Evolutionary conservation across 2,329 filamentous ascomycete species (phyloP).

Genomic region (Amauroascus verrucosus): DNA sequence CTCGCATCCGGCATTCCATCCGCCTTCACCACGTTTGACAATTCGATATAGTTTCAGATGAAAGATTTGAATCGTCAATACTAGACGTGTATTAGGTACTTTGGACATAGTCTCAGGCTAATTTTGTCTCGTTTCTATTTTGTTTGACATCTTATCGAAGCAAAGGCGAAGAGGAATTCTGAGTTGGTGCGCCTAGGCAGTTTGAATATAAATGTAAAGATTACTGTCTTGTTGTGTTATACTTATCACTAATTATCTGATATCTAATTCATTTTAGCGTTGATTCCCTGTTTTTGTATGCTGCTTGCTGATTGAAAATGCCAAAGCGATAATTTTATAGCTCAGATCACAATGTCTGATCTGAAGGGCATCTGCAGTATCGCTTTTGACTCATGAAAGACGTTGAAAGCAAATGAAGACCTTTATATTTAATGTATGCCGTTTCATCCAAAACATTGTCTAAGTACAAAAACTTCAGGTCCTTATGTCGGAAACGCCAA

Average conservation of each 20-base stretch:
- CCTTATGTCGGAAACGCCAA: too few relatives aligned
- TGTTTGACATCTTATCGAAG: neutral
- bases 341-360: too few relatives aligned
- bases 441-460: too few relatives aligned
- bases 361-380: too few relatives aligned
- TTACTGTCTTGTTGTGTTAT: neutral
- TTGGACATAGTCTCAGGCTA: neutral
- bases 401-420: too few relatives aligned
- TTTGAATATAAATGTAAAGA: neutral
- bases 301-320: neutral
- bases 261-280: neutral
- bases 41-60: neutral
- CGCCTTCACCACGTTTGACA: neutral
- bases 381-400: too few relatives aligned
- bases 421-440: too few relatives aligned
- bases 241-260: neutral
- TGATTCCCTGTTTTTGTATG: neutral
- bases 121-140: slow-evolving; percentile 3
- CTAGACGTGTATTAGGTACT: neutral
- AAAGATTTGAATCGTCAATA: neutral
- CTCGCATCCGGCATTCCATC: slow-evolving; percentile 5
- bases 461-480: too few relatives aligned
- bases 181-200: neutral
- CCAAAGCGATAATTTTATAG: neutral
- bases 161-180: neutral